A percentile compares a stretch with the other conserved stretches of the same genome.
phyloP scores from a whole-genome alignment of 176 grass and related monocot species.

The Phyllostachys edulis region DNA sequence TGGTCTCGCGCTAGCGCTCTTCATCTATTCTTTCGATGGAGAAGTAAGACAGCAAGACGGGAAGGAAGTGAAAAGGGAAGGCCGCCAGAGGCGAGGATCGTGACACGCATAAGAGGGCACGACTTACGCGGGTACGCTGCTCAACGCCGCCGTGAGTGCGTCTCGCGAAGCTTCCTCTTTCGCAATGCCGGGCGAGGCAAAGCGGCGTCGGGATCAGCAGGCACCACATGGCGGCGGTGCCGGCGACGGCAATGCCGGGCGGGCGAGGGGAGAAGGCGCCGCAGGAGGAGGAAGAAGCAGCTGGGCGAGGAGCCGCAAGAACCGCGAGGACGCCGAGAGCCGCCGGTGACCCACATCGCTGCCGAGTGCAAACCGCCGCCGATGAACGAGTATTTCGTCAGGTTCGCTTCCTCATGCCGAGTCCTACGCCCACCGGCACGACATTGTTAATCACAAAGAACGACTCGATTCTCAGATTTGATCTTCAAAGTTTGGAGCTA shows the following conservation, averaged over 20 bases:
- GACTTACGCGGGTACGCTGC: neutral
- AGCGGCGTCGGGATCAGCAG: neutral
- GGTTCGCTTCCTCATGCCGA: slow-evolving; percentile 83
- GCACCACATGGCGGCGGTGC: no score
- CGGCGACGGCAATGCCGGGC: neutral
- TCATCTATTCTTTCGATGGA: slow-evolving; percentile 14
- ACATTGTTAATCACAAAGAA: no score
- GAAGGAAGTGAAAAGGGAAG: neutral
- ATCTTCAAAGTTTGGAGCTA: neutral
- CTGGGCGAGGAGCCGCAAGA: slow-evolving; percentile 58
- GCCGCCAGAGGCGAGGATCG: no score
- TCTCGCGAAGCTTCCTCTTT: slow-evolving; percentile 26
- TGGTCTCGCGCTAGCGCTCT: neutral
- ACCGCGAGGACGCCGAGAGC: slow-evolving; percentile 71
- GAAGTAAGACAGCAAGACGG: neutral
- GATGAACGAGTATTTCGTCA: slow-evolving; percentile 97
- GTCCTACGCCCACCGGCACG: slow-evolving; percentile 79
- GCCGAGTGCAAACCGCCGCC: slow-evolving; percentile 98
- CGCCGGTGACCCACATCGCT: slow-evolving; percentile 92
- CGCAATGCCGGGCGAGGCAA: neutral
- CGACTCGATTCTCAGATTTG: neutral
- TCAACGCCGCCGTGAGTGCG: slow-evolving; percentile 30
- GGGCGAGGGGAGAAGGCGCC: neutral
- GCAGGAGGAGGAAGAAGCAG: slow-evolving; percentile 66
- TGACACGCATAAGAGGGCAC: neutral